phyloP scores from a whole-genome alignment of 768 basidiomycete genomes.

The Hortiboletus flavorubellus region DNA sequence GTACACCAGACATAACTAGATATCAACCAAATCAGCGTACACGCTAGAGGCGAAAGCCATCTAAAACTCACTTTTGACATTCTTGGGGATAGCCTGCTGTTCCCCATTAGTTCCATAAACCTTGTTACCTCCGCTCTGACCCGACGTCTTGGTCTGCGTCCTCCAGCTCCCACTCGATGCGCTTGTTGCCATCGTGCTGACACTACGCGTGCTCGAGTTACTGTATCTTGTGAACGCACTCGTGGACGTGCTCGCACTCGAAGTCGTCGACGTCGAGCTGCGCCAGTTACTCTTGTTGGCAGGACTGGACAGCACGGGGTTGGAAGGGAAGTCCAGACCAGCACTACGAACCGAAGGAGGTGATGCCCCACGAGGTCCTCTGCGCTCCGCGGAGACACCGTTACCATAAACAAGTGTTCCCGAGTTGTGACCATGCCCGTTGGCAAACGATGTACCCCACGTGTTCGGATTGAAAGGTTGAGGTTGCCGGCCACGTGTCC shows the following conservation, averaged over 20 bases:
- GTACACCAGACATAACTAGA: constrained; percentile 72
- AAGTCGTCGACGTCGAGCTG: constrained; percentile 67
- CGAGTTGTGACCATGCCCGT: constrained; percentile 5
- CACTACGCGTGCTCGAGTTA: constrained; percentile 61
- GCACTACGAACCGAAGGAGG: constrained; percentile 59
- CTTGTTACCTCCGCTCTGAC: constrained; percentile 15
- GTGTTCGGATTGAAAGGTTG: constrained; percentile 16
- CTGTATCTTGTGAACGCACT: constrained; percentile 79
- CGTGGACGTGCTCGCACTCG: constrained; percentile 64
- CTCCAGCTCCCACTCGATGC: constrained; percentile 76
- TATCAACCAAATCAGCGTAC: constrained; percentile 1
- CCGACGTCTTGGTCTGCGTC: constrained; percentile 34
- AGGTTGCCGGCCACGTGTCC: constrained; percentile 49
- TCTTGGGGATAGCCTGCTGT: constrained; percentile 48
- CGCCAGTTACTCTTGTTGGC: constrained; percentile 59
- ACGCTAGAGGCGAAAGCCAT: background rate
- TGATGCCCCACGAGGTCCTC: constrained; percentile 47
- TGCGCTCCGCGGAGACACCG: constrained; percentile 28
- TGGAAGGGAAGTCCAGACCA: constrained; percentile 47
- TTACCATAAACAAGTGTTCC: constrained; percentile 14
- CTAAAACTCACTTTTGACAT: constrained; percentile 74
- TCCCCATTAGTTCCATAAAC: constrained; percentile 17
- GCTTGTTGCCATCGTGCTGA: constrained; percentile 80
- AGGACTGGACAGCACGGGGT: constrained; percentile 53
- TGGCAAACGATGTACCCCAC: constrained; percentile 20